These are phyloP conservation scores for Populus simonii DNA, from an alignment of 345 rosid species.

Conservation along the genomic window DNA sequence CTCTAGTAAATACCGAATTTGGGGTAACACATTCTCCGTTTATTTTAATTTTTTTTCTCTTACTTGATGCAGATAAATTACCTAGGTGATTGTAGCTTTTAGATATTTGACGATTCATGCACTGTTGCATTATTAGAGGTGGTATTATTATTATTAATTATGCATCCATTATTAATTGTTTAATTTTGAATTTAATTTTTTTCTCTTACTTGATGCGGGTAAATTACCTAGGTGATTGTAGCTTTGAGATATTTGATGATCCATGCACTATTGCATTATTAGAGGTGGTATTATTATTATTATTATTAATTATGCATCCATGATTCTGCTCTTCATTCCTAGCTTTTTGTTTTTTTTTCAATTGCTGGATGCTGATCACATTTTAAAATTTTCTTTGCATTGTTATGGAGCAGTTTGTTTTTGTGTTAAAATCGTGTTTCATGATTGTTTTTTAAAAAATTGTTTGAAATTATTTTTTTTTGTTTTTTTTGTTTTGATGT, in stretches of 20 bases:
- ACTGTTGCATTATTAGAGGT: slow-evolving; percentile 81
- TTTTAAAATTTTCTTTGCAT: neutral
- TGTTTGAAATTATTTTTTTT: too few species aligned
- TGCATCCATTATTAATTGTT: neutral
- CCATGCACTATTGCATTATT: slow-evolving; percentile 76
- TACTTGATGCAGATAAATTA: slow-evolving; percentile 60
- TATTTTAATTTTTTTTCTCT: neutral
- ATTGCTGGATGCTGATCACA: too few species aligned
- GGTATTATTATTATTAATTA: slow-evolving; percentile 1
- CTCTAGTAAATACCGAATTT: slow-evolving; percentile 63
- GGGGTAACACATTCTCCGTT: slow-evolving; percentile 48
- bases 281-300: slow-evolving; percentile 47
- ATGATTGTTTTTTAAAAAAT: too few species aligned
- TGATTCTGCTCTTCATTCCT: neutral
- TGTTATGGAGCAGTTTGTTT: too few species aligned
- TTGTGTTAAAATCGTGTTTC: fast-evolving
- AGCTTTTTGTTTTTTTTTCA: neutral
- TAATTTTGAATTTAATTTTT: neutral
- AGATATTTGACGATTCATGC: slow-evolving; percentile 87
- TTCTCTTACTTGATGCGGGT: slow-evolving; percentile 37
- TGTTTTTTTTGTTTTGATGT: too few species aligned
- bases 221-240: slow-evolving; percentile 81
- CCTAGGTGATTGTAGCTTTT: slow-evolving; percentile 78
- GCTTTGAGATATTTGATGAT: slow-evolving; percentile 86
- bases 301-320: neutral